Base-by-base conservation (phyloP, 208 protist species). In the Novymonas esmeraldas region DNA sequence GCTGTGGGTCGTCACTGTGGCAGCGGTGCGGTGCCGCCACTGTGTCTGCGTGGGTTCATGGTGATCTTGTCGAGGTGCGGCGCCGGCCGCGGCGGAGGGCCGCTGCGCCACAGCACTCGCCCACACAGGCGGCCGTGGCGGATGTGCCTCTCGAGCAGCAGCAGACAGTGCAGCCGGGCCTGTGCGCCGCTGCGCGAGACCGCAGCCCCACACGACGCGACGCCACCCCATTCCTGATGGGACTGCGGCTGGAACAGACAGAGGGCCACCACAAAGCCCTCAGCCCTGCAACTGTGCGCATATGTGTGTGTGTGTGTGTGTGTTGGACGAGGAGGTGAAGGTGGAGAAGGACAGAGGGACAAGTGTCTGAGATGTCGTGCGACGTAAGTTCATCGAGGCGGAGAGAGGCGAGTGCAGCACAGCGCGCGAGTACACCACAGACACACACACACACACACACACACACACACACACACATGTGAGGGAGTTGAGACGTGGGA, bases 61-160 rank as follows among this genome's bases (percentile, higher is more conserved):
- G n/a, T n/a, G n/a, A n/a, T n/a, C n/a, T n/a, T n/a, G n/a, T n/a
- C n/a, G n/a, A n/a, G n/a, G n/a, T n/a, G n/a, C n/a, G n/a, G n/a
- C n/a, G n/a, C n/a, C n/a, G n/a, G 28, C 45, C 16, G 36, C 44
- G 36, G 49, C 28, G 31, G 31, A 39, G 50, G 26, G n/a, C 11
- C 44, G 57, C 57, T 14, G 39, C 6, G 57, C 42, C 29, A 10
- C 42, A n/a, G 44, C n/a, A n/a, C n/a, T n/a, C 6, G 66, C 66
- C 66, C 66, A 72, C 45, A 38, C 49, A 16, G 66, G 66, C 2
- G 57, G 66, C 22, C 57, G 48, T 24, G 66, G 57, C 26, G 66
- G 33, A 5, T 14, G 66, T 29, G 48, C 46, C 6, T 11, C 6
- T 24, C 66, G 45, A 24, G 48, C 24, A 6, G 65, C 16, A 16